These are phyloP conservation scores for Gomphus bonarii DNA, from an alignment of 1,284 basidiomycete genomes.

Conservation along the genomic window DNA sequence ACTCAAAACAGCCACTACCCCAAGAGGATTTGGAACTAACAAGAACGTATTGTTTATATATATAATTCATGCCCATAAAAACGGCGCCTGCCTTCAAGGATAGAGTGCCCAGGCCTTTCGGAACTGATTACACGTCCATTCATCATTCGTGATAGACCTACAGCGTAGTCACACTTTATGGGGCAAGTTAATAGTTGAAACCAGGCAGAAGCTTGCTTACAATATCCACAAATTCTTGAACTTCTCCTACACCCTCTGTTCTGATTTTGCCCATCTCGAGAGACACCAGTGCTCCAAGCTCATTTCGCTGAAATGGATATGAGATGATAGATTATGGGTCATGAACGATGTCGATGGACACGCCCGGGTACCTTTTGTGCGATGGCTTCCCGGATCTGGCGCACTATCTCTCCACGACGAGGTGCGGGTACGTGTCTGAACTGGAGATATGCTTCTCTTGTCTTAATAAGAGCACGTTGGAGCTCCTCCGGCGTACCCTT, in stretches of 20 bases:
- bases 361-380: constrained; percentile 49
- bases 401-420: constrained; percentile 75
- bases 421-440: constrained; percentile 81
- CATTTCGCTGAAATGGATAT: constrained; percentile 45
- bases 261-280: constrained; percentile 96
- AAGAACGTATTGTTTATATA: not conserved
- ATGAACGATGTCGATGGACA: not conserved
- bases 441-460: constrained; percentile 58
- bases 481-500: constrained; percentile 64
- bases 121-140: constrained; percentile 78
- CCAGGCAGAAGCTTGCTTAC: constrained; percentile 30
- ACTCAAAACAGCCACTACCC: constrained; percentile 83
- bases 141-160: constrained; percentile 87
- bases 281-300: constrained; percentile 74
- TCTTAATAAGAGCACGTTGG: constrained; percentile 47
- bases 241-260: constrained; percentile 88
- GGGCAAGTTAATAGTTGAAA: not conserved
- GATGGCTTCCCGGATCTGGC: constrained; percentile 82
- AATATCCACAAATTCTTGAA: constrained; percentile 92
- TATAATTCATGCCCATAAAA: not conserved
- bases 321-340: not conserved
- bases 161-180: constrained; percentile 54
- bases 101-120: constrained; percentile 83
- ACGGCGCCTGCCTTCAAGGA: constrained; percentile 60
- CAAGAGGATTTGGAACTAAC: constrained; percentile 84